These are phyloP conservation scores for Exsudoporus floridanus DNA, from an alignment of 1,284 basidiomycete genomes.

Conservation along the genomic window DNA sequence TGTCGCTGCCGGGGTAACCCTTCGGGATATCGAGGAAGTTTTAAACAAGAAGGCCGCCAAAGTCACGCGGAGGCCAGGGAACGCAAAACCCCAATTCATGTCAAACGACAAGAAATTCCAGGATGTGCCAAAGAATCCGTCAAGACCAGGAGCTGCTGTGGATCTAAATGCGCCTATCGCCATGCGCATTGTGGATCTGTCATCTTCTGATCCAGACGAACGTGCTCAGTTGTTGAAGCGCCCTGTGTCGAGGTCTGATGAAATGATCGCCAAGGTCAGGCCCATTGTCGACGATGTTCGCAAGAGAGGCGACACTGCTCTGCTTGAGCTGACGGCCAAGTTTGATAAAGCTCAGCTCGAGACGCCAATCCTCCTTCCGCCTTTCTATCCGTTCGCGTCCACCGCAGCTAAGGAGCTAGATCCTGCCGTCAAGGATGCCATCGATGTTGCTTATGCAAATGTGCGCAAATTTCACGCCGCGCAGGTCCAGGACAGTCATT, in stretches of 20 bases:
- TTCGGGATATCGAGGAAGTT: conserved; percentile 84
- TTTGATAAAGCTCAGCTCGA: conserved; percentile 81
- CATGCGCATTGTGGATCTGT: conserved; percentile 74
- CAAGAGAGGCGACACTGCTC: conserved; percentile 79
- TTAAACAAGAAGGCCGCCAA: conserved; percentile 88
- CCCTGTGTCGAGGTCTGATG: conserved; percentile 88
- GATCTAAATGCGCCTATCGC: conserved; percentile 54
- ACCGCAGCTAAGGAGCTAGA: conserved; percentile 58
- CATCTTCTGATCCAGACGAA: conserved; percentile 53
- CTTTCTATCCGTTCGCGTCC: conserved; percentile 62
- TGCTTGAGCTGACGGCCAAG: conserved; percentile 89
- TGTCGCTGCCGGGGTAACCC: conserved; percentile 77
- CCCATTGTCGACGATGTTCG: conserved; percentile 94
- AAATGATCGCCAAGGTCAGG: conserved; percentile 94
- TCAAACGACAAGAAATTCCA: conserved; percentile 36
- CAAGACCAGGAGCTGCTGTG: conserved; percentile 27
- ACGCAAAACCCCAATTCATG: conserved; percentile 89
- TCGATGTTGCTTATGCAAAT: conserved; percentile 91
- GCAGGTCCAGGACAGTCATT: conserved; percentile 68
- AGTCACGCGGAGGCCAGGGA: conserved; percentile 85
- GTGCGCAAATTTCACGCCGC: conserved; percentile 89
- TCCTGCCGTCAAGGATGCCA: conserved; percentile 72
- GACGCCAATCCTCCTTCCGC: conserved; percentile 66
- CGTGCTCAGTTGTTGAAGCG: conserved; percentile 77
- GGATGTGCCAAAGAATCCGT: conserved; percentile 28